These are phyloP conservation scores for Zopfia rhizophila DNA, from an alignment of 2,329 filamentous ascomycete genomes.

Conservation along the genomic window DNA sequence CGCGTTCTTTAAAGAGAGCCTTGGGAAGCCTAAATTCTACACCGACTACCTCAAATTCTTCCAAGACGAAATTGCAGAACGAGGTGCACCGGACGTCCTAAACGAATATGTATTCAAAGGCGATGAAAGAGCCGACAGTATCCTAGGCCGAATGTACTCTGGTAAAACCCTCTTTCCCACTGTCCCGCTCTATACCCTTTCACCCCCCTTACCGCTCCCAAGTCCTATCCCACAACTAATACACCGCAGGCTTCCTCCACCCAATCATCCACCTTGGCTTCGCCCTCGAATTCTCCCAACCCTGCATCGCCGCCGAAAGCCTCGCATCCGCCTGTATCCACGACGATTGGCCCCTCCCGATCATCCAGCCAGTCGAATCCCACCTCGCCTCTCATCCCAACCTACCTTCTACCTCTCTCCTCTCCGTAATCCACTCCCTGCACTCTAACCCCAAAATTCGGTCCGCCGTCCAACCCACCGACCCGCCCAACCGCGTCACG, in stretches of 20 bases:
- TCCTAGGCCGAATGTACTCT: constrained; percentile 24
- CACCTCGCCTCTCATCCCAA: constrained; percentile 44
- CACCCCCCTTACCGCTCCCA: background rate
- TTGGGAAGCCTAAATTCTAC: constrained; percentile 17
- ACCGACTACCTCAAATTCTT: constrained; percentile 34
- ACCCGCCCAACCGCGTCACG: constrained; percentile 68
- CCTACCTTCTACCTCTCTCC: constrained; percentile 51
- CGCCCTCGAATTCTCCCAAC: constrained; percentile 81
- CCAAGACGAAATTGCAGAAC: constrained; percentile 26
- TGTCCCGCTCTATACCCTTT: background rate
- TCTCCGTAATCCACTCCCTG: constrained; percentile 69
- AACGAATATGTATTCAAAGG: constrained; percentile 30
- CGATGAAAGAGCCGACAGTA: constrained; percentile 26
- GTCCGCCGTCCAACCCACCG: constrained; percentile 58
- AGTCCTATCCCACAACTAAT: background rate
- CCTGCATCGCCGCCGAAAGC: constrained; percentile 78
- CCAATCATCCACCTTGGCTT: constrained; percentile 87
- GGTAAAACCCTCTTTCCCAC: constrained; percentile 9
- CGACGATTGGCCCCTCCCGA: constrained; percentile 59
- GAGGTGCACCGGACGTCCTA: constrained; percentile 26
- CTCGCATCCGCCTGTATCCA: constrained; percentile 81
- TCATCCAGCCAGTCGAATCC: constrained; percentile 66
- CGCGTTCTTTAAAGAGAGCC: constrained; percentile 16
- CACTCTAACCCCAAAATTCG: constrained; percentile 65
- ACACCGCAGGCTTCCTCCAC: constrained; percentile 69